Evolutionary conservation across 2,329 filamentous ascomycete species (phyloP), one percentile per base, ranked within the genome.

Genomic region (Alternaria sp.): DNA sequence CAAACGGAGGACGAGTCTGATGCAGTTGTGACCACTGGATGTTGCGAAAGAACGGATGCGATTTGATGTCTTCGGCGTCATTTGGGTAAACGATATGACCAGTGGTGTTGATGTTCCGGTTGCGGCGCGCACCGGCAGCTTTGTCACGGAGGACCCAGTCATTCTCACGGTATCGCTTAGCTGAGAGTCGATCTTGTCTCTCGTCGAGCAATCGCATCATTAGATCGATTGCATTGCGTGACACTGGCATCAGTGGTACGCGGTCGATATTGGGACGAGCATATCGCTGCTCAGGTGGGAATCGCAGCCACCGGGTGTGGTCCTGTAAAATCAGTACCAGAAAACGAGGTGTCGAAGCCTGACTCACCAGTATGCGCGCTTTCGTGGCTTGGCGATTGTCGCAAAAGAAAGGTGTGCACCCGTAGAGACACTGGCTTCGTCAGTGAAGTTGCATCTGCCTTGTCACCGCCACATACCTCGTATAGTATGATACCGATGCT

Each of bases 401-500:
- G 16, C 91, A 88, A 54, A 94, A 87, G 76, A 98, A 98, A 0
- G 94, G 94, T 0, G 94, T 97, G 63, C 90, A 91, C 1, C 94
- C 94, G 75, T 95, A 98, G 2, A 98, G 83, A 72, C 94, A 97
- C 85, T 88, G 6, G 3, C 46, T 8, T 41, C 40, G 20, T 50
- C 34, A 59, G 40, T 46, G 28, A 41, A 18, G 36, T 9, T 18
- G 22, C 18, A 34, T 4, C 16, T 14, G 27, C 27, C 27, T 18
- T 32, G n/a, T 10, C 25, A 28, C 18, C 4, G 32, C 28, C 16
- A 65, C 74, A 56, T 70, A 86, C 86, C 79, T 98, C 94, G 73
- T 92, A 98, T 58, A 98, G 80, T 74, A 98, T 97, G 74, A 98
- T 89, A 54, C 93, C 94, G 69, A 98, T 87, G 80, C 94, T 97